Conservation (phyloP, 2,329 filamentous ascomycete genomes). For the Cladosporium sp. region DNA sequence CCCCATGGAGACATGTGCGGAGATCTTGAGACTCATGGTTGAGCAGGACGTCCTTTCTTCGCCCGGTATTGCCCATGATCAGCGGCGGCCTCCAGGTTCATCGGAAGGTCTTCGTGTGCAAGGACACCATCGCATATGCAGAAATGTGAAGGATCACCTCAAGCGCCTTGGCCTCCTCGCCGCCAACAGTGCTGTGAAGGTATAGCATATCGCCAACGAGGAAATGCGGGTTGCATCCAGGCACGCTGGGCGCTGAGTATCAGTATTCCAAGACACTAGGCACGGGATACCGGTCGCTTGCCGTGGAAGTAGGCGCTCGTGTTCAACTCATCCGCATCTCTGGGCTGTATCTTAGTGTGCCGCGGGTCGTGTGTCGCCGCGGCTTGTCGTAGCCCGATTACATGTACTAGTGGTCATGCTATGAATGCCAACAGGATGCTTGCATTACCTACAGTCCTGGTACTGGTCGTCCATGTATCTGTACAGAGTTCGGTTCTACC, state of each 20-base stretch:
- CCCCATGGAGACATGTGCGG: background rate
- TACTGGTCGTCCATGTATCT: background rate
- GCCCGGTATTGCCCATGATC: background rate
- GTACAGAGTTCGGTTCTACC: no score
- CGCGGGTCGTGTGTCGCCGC: background rate
- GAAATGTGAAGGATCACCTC: background rate
- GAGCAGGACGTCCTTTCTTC: background rate
- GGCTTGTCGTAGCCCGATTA: background rate
- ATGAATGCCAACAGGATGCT: no score
- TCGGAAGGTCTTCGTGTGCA: background rate
- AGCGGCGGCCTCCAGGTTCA: background rate
- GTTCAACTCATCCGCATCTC: no score
- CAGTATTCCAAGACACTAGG: constrained; percentile 8
- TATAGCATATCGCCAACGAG: background rate
- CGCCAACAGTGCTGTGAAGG: background rate
- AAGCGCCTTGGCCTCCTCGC: background rate
- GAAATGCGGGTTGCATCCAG: background rate
- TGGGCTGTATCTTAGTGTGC: no score
- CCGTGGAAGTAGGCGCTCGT: background rate
- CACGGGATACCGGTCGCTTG: background rate
- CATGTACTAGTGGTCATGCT: background rate
- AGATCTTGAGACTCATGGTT: background rate
- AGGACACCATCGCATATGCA: background rate
- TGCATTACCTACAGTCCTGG: background rate
- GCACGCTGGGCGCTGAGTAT: background rate